Percentiles rank a stretch among this genome's conserved stretches.
Evolutionary conservation across 2,329 filamentous ascomycete species (phyloP).

Genomic region (Penicillium fuscoglaucum): DNA sequence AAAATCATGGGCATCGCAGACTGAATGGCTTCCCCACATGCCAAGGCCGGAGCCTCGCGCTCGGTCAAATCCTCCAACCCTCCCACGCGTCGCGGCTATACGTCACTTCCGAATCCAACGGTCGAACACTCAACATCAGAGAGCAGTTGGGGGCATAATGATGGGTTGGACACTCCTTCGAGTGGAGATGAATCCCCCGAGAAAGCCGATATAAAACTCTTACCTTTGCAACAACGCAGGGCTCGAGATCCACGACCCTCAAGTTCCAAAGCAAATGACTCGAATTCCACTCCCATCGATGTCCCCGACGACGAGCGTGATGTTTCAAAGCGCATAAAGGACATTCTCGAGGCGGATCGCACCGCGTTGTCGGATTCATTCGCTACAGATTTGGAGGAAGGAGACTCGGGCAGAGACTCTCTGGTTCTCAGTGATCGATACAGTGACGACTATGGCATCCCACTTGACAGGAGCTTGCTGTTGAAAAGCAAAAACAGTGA

Average conservation of each 20-base stretch:
- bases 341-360: conserved; percentile 16
- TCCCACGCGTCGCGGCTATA: conserved; percentile 2
- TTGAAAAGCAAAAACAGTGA: not conserved
- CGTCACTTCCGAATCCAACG: not conserved
- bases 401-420: conserved; percentile 10
- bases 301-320: conserved; percentile 13
- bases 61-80: conserved; percentile 1
- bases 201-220: conserved; percentile 18
- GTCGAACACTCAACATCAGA: not conserved
- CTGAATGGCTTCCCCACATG: conserved; percentile 8
- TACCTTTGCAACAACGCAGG: conserved; percentile 8
- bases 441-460: conserved; percentile 22
- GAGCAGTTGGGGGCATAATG: not conserved
- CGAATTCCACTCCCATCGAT: not conserved
- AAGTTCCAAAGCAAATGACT: conserved; percentile 1
- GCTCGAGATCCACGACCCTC: not conserved
- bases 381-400: conserved; percentile 22
- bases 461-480: conserved; percentile 9
- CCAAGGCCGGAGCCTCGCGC: not conserved
- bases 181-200: conserved; percentile 16
- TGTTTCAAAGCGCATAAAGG: conserved; percentile 21
- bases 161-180: conserved; percentile 1
- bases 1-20: conserved; percentile 3
- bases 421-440: conserved; percentile 10
- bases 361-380: conserved; percentile 19